Base-by-base conservation (phyloP, 768 basidiomycete species). In the Tulasnella sp. region DNA sequence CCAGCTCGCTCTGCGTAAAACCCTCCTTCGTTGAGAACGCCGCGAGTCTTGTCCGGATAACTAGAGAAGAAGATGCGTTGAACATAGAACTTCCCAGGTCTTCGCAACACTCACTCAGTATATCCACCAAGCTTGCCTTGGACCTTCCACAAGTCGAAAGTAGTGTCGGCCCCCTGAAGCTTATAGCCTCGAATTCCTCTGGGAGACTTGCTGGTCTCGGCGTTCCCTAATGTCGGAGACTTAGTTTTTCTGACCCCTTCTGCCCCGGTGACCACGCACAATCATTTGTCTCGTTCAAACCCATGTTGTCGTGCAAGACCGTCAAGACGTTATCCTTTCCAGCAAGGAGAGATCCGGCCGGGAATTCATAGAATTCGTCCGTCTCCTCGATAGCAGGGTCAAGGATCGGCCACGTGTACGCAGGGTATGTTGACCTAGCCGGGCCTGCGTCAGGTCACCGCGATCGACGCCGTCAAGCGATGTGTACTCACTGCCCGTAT, bases 91-190 rank as follows among this genome's bases (percentile, higher is more conserved):
- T 52, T n/a, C 52, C 6, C 8, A 24, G 21, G 6, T 52, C 24
- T n/a, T 52, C 24, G n/a, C n/a, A 8, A 12, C n/a, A 52, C 88
- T 19, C 82, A 92, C 92, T 86, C 85, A 0, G 86, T 88, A 83
- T 93, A 92, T 14, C 92, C 92, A 21, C 92, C 92, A 1, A 91
- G 84, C 84, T 93, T 93, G 21, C 92, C 92, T 85, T 93, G 92
- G 0, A 93, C 91, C 80, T 89, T 92, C 92, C 92, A 93, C n/a
- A 85, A 84, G 19, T 86, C 86, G 75, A 93, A 84, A 40, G 86
- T 86, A 3, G 92, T 92, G 2, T 52, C 52, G 9, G 86, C 84
- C 78, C 90, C 52, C 24, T 52, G 87, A 24, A 95, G 88, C 82
- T 88, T 83, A 86, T 94, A 95, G 16, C 94, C 93, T 14, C 93